Base-by-base conservation (phyloP, 495 filamentous ascomycete genomes). In the Penicillium odoratum region DNA sequence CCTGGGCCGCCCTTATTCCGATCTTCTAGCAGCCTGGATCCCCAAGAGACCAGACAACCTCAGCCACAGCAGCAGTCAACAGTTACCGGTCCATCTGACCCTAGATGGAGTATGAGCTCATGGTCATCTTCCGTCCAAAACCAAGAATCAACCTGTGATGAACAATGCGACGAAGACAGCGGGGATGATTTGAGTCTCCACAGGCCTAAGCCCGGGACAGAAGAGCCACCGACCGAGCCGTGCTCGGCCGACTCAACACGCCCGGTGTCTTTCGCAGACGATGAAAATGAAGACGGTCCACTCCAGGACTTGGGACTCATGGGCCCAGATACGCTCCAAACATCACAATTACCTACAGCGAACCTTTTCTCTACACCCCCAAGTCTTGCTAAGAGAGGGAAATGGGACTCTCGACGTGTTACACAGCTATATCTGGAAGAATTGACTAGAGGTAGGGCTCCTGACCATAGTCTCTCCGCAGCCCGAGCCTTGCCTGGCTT, bases 371-470 rank as follows among this genome's bases (percentile, higher is more conserved):
- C 69, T 2, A 65, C 60, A 26, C 62, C 72, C 7, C 77, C 81
- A 15, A 82, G 74, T 47, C 61, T 83, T 29, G 81, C 75, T 15
- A 74, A 74, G 50, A 73, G 77, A 55, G 81, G 78, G 9, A 72
- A 76, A 30, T 84, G 81, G 79, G 79, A 84, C 59, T 76, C 80
- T 3, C 78, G 78, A 40, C 77, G 77, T 29, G 77, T 78, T 0
- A 81, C 77, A 11, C 80, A 81, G 53, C 68, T 85, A 18, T 85
- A 82, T 59, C 59, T 84, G 0, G 73, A 84, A 60, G 71, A 82
- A 61, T 65, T 84, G 34, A 76, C 75, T 5, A 70, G 73, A 46
- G 74, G 52, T 10, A 43, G 52, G 29, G 26, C 29, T 18, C 40
- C 52, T 6, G 40, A 55, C n/a, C 26, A 46, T 55, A 42, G 42